Percentiles rank a stretch among this genome's conserved stretches.
These are phyloP conservation scores for Taiozyma sp. DNA, from an alignment of 1,139 yeast species.

Conservation along the genomic window DNA sequence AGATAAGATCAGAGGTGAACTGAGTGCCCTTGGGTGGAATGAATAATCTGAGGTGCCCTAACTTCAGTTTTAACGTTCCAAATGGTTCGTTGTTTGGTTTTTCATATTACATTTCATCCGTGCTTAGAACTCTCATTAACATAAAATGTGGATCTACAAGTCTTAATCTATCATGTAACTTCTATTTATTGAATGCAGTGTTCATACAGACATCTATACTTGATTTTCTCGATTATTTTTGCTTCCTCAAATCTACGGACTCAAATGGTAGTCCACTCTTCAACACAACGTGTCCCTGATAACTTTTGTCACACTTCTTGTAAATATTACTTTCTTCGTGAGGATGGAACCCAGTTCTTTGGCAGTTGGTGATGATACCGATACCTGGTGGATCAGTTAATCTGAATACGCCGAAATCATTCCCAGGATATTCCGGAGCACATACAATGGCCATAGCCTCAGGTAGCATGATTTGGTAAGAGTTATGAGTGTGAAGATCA, in stretches of 20 bases:
- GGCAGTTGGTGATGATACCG: constrained; percentile 44
- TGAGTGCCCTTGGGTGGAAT: constrained; percentile 70
- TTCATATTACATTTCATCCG: background rate
- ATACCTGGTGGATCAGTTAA: constrained; percentile 61
- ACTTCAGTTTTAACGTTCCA: background rate
- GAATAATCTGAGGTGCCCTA: constrained; percentile 11
- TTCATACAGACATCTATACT: background rate
- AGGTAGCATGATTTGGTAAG: constrained; percentile 63
- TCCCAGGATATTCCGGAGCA: constrained; percentile 40
- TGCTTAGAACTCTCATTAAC: background rate
- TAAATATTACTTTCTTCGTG: constrained; percentile 46
- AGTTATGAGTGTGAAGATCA: constrained; percentile 58
- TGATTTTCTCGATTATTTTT: background rate
- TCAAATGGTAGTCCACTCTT: constrained; percentile 40
- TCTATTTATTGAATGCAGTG: background rate
- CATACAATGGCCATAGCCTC: constrained; percentile 63
- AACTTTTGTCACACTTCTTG: constrained; percentile 35
- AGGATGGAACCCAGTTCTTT: constrained; percentile 47
- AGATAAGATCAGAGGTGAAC: constrained; percentile 69
- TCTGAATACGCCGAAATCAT: constrained; percentile 51
- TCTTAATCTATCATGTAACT: background rate
- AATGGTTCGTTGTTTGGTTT: background rate
- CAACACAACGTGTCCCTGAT: constrained; percentile 46
- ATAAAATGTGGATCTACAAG: background rate
- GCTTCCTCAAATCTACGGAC: constrained; percentile 37